Conservation (phyloP, 768 basidiomycete genomes). For the Tylopilus subfusipes region DNA sequence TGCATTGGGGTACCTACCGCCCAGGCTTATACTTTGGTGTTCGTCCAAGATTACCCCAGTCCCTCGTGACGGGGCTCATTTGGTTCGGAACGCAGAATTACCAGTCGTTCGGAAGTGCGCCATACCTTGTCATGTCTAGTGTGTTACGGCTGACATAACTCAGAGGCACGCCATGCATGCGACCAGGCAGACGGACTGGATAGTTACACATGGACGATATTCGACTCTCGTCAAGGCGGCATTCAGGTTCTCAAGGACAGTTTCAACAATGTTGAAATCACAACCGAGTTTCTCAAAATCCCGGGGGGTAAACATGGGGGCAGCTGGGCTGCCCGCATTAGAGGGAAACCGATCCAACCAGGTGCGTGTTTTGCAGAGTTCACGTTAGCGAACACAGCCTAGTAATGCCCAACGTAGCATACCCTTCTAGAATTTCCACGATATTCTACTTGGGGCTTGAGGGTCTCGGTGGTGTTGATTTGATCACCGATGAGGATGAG, state of each 20-base stretch:
- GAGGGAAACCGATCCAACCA: conserved; percentile 69
- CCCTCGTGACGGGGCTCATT: conserved; percentile 89
- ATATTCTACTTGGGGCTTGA: conserved; percentile 89
- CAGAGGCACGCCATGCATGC: conserved; percentile 81
- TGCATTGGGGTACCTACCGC: conserved; percentile 77
- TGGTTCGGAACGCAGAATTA: conserved; percentile 93
- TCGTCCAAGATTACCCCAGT: conserved; percentile 77
- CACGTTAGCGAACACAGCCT: conserved; percentile 21
- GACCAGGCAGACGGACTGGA: conserved; percentile 82
- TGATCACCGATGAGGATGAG: conserved; percentile 74
- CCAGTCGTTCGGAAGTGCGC: conserved; percentile 62
- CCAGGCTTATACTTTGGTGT: conserved; percentile 96
- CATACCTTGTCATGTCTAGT: neutral
- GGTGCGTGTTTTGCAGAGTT: conserved; percentile 35
- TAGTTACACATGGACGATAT: conserved; percentile 83
- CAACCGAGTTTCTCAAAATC: conserved; percentile 84
- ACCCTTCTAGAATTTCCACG: conserved; percentile 64
- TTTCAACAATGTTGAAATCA: conserved; percentile 79
- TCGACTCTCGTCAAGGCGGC: conserved; percentile 82
- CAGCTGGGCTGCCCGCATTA: conserved; percentile 84
- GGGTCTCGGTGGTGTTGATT: conserved; percentile 76
- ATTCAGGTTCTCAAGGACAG: conserved; percentile 81
- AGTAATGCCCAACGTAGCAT: conserved; percentile 24
- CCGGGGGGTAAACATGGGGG: conserved; percentile 79
- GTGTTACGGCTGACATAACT: neutral